A percentile compares a stretch with the other conserved stretches of the same genome.
Evolutionary conservation across 495 filamentous ascomycete species (phyloP).

Genomic region (Talaromyces stipitatus): DNA sequence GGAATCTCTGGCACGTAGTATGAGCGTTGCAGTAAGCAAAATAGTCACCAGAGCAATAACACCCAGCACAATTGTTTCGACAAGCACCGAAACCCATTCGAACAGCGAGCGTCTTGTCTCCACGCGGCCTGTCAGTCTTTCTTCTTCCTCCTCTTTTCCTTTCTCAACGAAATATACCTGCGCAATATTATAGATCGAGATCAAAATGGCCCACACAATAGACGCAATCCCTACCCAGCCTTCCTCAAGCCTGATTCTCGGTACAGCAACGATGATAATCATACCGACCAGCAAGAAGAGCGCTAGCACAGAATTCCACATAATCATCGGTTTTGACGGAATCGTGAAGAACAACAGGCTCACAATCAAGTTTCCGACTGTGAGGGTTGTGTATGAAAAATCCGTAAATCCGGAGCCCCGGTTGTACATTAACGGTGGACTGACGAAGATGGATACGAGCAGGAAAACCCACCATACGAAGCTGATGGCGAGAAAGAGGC

Average conservation of each 20-base stretch:
- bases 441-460: slow-evolving; percentile 80
- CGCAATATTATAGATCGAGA: slow-evolving; percentile 54
- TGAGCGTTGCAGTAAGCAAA: slow-evolving; percentile 70
- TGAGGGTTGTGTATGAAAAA: slow-evolving; percentile 70
- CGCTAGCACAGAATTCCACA: slow-evolving; percentile 57
- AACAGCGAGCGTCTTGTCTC: slow-evolving; percentile 74
- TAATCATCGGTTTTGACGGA: slow-evolving; percentile 67
- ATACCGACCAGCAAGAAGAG: slow-evolving; percentile 71
- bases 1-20: slow-evolving; percentile 68
- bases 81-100: slow-evolving; percentile 79
- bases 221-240: slow-evolving; percentile 83
- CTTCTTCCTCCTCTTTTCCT: slow-evolving; percentile 88
- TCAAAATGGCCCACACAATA: slow-evolving; percentile 65
- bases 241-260: slow-evolving; percentile 70
- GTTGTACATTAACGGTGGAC: slow-evolving; percentile 73
- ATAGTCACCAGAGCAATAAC: slow-evolving; percentile 57
- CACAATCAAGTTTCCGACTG: slow-evolving; percentile 62
- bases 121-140: slow-evolving; percentile 80
- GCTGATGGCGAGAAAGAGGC: slow-evolving; percentile 63
- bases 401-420: slow-evolving; percentile 87
- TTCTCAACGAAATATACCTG: slow-evolving; percentile 71
- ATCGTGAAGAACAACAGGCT: slow-evolving; percentile 80
- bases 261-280: slow-evolving; percentile 67
- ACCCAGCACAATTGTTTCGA: slow-evolving; percentile 61
- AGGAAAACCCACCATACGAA: slow-evolving; percentile 89